Conservation (phyloP, 768 basidiomycete species). For the Grammothele lineata region DNA sequence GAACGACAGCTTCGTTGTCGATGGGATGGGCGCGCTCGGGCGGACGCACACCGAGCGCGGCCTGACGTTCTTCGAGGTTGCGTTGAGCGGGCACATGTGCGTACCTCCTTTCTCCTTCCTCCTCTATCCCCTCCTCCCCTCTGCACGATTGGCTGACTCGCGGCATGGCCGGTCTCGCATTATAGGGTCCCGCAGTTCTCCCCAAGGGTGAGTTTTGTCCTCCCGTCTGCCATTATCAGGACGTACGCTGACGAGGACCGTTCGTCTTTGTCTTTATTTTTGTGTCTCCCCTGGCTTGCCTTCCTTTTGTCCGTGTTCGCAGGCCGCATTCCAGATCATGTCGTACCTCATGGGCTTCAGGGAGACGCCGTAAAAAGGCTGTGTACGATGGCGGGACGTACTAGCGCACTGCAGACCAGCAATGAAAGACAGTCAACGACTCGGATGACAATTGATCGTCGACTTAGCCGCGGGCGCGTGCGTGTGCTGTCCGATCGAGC, state of each 20-base stretch:
- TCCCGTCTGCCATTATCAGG: not conserved
- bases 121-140: not conserved
- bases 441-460: no score
- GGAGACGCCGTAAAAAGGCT: slow-evolving; percentile 4
- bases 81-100: slow-evolving; percentile 70
- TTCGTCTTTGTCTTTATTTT: no score
- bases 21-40: slow-evolving; percentile 65
- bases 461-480: no score
- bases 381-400: no score
- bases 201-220: slow-evolving; percentile 42
- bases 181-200: slow-evolving; percentile 63
- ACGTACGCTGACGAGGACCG: not conserved
- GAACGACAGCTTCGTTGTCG: slow-evolving; percentile 65
- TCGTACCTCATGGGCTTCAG: slow-evolving; percentile 64
- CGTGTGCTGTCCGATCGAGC: no score
- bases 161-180: not conserved
- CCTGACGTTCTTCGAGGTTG: slow-evolving; percentile 63
- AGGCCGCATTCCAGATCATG: slow-evolving; percentile 72
- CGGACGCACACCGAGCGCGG: slow-evolving; percentile 63
- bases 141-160: not conserved
- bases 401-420: no score
- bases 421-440: no score
- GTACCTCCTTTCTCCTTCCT: slow-evolving; percentile 17
- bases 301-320: no score
- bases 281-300: no score